Evolutionary conservation across 108 stramenopile species (phyloP), one percentile per base, ranked within the genome.

Genomic region (Skeletonema grethae): DNA sequence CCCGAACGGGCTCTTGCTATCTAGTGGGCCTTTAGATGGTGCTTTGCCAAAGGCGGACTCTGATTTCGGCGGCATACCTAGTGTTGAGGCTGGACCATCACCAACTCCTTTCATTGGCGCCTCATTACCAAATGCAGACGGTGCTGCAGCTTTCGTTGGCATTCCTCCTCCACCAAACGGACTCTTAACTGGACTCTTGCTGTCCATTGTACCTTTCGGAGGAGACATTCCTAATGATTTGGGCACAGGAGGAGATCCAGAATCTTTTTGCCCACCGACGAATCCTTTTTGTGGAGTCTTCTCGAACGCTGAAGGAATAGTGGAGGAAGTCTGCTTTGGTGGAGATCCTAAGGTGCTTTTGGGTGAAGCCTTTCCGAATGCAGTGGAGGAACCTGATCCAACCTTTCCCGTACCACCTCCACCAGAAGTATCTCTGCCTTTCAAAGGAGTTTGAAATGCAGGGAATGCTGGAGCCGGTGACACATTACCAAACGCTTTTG

Each of bases 251-350:
- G 50, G 50, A 22, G 50, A 6, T 53, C 50, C 50, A 53, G 50
- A 5, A 53, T 53, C 20, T 20, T 53, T 53, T 8, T 20, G 50
- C 0, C 50, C 50, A 24, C 50, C 50, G 4, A 53, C 22, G 9
- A 53, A 53, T 53, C 50, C 50, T 53, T 53, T 53, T 22, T 53
- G 50, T 53, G 50, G 50, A 20, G 50, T 53, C 50, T 53, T 53
- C 50, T 53, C 50, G 20, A 53, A 53, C 6, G 50, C 15, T 8
- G 50, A 53, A 7, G 50, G 50, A 22, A 53, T 53, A 1, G 50
- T n/a, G 4, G 50, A 53, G 50, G n/a, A 53, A 53, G 22, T 24
- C 22, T 53, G 20, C 38, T 39, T n/a, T n/a, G n/a, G n/a, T n/a
- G n/a, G n/a, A n/a, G n/a, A n/a, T n/a, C n/a, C n/a, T n/a, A n/a